Evolutionary conservation across 1,284 basidiomycete genomes (phyloP).

Genomic region (Rhodotorula sp.): DNA sequence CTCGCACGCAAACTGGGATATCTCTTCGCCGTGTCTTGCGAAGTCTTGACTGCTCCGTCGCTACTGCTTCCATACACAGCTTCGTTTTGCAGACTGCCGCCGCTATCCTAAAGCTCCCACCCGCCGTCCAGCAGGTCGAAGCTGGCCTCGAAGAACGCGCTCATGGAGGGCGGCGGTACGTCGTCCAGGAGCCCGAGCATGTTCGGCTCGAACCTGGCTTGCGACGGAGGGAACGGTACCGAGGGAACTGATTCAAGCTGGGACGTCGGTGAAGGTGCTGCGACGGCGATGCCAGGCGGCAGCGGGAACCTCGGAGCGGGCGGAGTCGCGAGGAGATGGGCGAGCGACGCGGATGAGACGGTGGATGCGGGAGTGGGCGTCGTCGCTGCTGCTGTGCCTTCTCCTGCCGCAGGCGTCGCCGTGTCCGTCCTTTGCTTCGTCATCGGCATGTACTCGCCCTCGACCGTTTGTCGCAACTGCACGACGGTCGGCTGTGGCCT

Average conservation of each 20-base stretch:
- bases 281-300: background rate
- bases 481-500: background rate
- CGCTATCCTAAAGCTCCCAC: background rate
- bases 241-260: no score
- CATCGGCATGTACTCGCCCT: background rate
- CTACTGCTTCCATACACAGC: background rate
- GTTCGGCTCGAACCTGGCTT: background rate
- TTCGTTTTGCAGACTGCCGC: conserved; percentile 15
- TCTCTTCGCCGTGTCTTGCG: background rate
- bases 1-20: no score
- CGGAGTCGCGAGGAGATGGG: conserved; percentile 1
- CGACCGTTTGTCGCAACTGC: background rate
- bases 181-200: conserved; percentile 6
- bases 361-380: background rate
- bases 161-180: conserved; percentile 4
- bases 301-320: background rate
- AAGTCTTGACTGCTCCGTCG: background rate
- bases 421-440: background rate
- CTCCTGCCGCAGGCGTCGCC: background rate
- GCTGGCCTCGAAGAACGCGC: conserved; percentile 1
- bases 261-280: background rate
- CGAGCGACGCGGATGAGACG: background rate
- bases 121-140: conserved; percentile 18
- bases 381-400: no score
- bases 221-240: background rate